A percentile compares a stretch with the other conserved stretches of the same genome.
Conservation (phyloP, 345 rosid species). For the Euphorbia tirucalli region DNA sequence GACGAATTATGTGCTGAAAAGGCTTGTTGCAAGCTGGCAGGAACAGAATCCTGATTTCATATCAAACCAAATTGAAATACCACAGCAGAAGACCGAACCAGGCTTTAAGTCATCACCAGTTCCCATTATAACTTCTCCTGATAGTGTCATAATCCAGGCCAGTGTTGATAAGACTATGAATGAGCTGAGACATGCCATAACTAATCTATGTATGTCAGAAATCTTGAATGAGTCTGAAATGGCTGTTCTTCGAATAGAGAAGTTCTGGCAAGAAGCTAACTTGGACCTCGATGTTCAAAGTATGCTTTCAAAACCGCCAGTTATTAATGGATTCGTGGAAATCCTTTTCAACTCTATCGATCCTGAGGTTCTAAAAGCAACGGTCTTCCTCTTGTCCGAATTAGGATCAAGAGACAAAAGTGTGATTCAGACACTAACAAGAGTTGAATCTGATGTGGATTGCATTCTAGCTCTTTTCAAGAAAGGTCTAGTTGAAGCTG, state of each 20-base stretch:
- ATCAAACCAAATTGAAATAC: constrained; percentile 22
- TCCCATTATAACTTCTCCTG: constrained; percentile 43
- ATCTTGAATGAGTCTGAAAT: constrained; percentile 52
- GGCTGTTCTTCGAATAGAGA: constrained; percentile 59
- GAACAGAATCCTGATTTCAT: constrained; percentile 38
- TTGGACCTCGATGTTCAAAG: constrained; percentile 39
- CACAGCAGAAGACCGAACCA: constrained; percentile 21
- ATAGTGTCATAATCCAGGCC: constrained; percentile 51
- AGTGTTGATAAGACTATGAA: constrained; percentile 41
- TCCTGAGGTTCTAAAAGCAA: constrained; percentile 44
- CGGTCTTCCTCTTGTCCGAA: constrained; percentile 57
- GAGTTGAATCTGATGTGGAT: constrained; percentile 63
- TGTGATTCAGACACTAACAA: constrained; percentile 58
- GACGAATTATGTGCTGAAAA: constrained; percentile 63
- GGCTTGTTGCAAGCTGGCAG: constrained; percentile 66
- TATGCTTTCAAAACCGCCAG: constrained; percentile 58
- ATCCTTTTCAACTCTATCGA: constrained; percentile 64
- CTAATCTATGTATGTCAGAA: constrained; percentile 59
- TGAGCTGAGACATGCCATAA: constrained; percentile 49
- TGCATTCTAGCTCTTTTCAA: constrained; percentile 58
- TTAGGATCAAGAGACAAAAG: constrained; percentile 63
- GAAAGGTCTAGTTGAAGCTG: constrained; percentile 62
- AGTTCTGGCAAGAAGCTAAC: constrained; percentile 47
- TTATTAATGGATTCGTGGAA: constrained; percentile 64
- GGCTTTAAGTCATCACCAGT: constrained; percentile 20